phyloP scores from a whole-genome alignment of 805 yeast genomes.

The Cyberlindnera mississippiensis region DNA sequence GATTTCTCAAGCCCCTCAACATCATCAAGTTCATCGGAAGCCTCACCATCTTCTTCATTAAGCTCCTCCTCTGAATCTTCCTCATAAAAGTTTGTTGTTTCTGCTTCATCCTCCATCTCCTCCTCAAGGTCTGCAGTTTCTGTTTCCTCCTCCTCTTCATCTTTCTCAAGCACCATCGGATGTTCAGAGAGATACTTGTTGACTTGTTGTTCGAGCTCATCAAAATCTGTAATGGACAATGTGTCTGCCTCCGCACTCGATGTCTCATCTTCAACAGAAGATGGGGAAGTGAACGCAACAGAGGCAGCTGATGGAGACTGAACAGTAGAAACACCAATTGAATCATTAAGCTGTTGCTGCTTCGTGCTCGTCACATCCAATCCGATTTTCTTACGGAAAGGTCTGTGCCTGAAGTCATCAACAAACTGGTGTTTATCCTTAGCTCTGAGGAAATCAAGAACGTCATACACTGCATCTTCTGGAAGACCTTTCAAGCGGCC shows the following conservation, averaged over 20 bases:
- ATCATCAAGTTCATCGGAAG: neutral
- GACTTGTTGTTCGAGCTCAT: constrained; percentile 6
- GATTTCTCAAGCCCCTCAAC: neutral
- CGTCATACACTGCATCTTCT: constrained; percentile 9
- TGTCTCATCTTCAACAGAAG: neutral
- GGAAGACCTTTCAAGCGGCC: constrained; percentile 11
- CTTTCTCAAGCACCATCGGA: constrained; percentile 7
- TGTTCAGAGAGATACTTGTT: constrained; percentile 4
- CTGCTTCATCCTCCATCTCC: constrained; percentile 1
- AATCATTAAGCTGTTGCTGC: too few species aligned
- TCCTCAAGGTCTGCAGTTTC: neutral
- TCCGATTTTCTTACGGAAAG: constrained; percentile 11
- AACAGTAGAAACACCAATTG: neutral
- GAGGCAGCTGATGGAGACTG: neutral
- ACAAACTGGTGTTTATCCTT: constrained; percentile 15
- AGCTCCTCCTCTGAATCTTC: constrained; percentile 1
- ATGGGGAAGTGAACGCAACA: too few species aligned
- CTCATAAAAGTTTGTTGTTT: neutral
- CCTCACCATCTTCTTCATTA: neutral
- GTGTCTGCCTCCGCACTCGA: neutral
- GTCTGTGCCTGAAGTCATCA: constrained; percentile 14
- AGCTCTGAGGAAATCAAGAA: constrained; percentile 12
- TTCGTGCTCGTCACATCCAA: constrained; percentile 8
- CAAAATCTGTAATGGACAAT: constrained; percentile 4
- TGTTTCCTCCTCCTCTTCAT: neutral